Percentiles rank a stretch among this genome's conserved stretches.
These are phyloP conservation scores for Corylus americana DNA, from an alignment of 306 rosid genomes.

Conservation along the genomic window DNA sequence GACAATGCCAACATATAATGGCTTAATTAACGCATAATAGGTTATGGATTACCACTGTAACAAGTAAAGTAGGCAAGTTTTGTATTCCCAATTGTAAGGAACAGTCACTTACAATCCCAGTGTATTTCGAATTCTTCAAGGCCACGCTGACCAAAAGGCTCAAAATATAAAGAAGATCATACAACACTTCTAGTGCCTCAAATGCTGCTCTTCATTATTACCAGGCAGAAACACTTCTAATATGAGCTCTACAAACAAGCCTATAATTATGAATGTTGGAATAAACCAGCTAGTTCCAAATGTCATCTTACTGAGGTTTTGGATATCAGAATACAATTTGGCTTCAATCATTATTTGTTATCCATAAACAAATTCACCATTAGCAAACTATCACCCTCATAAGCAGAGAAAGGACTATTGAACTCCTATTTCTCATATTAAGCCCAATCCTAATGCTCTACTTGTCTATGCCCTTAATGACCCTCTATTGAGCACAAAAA, in stretches of 20 bases:
- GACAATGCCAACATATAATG: too few relatives aligned
- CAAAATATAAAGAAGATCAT: not conserved
- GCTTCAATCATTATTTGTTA: not conserved
- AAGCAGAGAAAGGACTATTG: not conserved
- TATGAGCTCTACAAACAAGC: not conserved
- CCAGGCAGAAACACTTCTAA: not conserved
- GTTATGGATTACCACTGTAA: too few relatives aligned
- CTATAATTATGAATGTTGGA: not conserved
- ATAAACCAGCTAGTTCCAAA: not conserved
- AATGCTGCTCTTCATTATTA: not conserved
- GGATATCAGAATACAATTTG: not conserved
- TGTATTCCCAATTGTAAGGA: too few relatives aligned
- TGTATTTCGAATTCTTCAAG: too few relatives aligned
- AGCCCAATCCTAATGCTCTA: not conserved
- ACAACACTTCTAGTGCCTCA: not conserved
- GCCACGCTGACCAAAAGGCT: too few relatives aligned
- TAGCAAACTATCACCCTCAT: not conserved
- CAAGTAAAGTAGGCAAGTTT: too few relatives aligned
- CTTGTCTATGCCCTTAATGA: not conserved
- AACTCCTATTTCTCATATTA: not conserved
- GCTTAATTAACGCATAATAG: too few relatives aligned
- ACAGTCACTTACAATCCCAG: too few relatives aligned
- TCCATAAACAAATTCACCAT: not conserved
- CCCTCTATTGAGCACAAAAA: not conserved
- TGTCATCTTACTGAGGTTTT: not conserved